A percentile compares a stretch with the other conserved stretches of the same genome.
These are phyloP conservation scores for Gaeumannomyces sp. DNA, from an alignment of 2,329 filamentous ascomycete species.

Conservation along the genomic window DNA sequence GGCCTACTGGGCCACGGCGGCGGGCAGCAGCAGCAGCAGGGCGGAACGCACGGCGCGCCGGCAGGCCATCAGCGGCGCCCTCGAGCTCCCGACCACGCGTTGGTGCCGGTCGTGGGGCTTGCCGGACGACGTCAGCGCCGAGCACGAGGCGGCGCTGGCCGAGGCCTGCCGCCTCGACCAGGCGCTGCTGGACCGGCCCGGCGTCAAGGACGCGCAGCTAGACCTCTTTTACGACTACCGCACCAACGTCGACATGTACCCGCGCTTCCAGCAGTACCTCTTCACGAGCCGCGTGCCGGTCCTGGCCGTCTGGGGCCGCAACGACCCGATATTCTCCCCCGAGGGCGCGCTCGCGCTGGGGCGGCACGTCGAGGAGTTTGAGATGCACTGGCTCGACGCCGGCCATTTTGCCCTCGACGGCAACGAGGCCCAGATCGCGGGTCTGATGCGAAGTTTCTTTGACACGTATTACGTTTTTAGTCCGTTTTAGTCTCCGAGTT, in stretches of 20 bases:
- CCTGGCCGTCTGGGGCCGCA: slow-evolving; percentile 52
- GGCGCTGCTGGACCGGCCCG: slow-evolving; percentile 41
- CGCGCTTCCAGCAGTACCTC: slow-evolving; percentile 49
- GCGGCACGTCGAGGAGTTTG: slow-evolving; percentile 39
- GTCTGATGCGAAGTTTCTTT: slow-evolving; percentile 23
- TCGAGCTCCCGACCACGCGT: slow-evolving; percentile 33
- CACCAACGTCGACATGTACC: slow-evolving; percentile 48
- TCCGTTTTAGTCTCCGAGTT: background rate
- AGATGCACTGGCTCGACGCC: slow-evolving; percentile 42
- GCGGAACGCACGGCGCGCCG: slow-evolving; percentile 14
- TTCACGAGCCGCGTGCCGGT: slow-evolving; percentile 43
- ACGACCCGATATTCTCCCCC: slow-evolving; percentile 45
- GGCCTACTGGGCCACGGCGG: slow-evolving; percentile 34
- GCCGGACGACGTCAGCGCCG: background rate
- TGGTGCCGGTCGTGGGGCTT: slow-evolving; percentile 18
- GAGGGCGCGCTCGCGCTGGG: slow-evolving; percentile 48
- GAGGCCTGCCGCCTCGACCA: slow-evolving; percentile 45
- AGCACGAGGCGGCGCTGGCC: slow-evolving; percentile 28
- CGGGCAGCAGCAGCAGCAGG: slow-evolving; percentile 19
- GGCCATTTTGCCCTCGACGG: slow-evolving; percentile 48
- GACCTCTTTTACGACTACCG: slow-evolving; percentile 52
- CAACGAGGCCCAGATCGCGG: slow-evolving; percentile 25
- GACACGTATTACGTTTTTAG: slow-evolving; percentile 20
- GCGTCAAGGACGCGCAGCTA: slow-evolving; percentile 46
- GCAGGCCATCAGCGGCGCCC: slow-evolving; percentile 26